phyloP scores from a whole-genome alignment of 768 basidiomycete species.

The Cubamyces lactineus region DNA sequence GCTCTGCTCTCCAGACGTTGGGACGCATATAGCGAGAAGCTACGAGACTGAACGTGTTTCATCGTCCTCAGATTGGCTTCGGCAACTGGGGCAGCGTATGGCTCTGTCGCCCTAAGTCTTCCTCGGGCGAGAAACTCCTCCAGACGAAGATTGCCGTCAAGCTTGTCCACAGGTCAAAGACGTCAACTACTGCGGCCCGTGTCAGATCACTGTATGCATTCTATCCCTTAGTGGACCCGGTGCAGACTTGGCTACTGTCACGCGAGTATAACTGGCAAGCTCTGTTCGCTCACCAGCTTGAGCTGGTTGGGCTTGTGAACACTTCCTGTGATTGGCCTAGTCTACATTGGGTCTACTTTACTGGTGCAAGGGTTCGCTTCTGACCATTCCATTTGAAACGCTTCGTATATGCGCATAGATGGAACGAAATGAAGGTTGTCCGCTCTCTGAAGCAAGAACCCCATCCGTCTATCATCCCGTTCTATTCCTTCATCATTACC shows the following conservation, averaged over 20 bases:
- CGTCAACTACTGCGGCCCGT: slow-evolving; percentile 85
- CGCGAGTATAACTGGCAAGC: too few relatives aligned
- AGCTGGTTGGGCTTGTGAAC: too few relatives aligned
- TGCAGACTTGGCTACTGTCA: too few relatives aligned
- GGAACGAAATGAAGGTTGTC: slow-evolving; percentile 99
- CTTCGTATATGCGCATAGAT: slow-evolving; percentile 48
- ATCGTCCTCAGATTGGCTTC: slow-evolving; percentile 69
- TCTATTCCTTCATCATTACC: slow-evolving; percentile 93
- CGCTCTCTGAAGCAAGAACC: slow-evolving; percentile 80
- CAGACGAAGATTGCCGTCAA: slow-evolving; percentile 81
- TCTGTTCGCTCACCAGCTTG: too few relatives aligned
- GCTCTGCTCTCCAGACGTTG: neutral
- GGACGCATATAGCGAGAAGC: slow-evolving; percentile 1
- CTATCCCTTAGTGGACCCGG: neutral
- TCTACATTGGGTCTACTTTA: too few relatives aligned
- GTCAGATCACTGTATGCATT: slow-evolving; percentile 79
- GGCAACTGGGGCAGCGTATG: slow-evolving; percentile 95
- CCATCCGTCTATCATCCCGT: slow-evolving; percentile 91
- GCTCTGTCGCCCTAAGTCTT: slow-evolving; percentile 65
- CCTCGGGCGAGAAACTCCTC: slow-evolving; percentile 41
- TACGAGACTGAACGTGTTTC: slow-evolving; percentile 7
- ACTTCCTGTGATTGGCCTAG: too few relatives aligned
- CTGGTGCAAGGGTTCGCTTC: too few relatives aligned
- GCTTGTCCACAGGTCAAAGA: slow-evolving; percentile 84
- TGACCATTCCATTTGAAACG: neutral